Evolutionary conservation across 805 yeast species (phyloP).

Genomic region (Lachancea cidri): DNA sequence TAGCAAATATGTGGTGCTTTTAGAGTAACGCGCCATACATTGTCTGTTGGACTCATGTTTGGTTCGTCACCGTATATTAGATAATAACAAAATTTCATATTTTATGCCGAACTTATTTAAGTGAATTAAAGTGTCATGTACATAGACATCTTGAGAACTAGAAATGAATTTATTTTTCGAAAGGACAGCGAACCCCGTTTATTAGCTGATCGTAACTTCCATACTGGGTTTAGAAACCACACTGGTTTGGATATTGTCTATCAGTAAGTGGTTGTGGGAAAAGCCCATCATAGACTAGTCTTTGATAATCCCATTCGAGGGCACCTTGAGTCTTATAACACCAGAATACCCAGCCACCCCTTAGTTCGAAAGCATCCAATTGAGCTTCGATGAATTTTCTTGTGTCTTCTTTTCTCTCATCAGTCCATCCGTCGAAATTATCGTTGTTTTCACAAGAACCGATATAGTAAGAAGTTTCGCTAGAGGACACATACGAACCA

Average conservation of each 20-base stretch:
- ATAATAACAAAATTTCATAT: neutral
- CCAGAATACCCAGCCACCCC: slow-evolving; percentile 92
- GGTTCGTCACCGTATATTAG: neutral
- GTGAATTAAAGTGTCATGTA: too few species aligned
- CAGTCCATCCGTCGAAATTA: slow-evolving; percentile 53
- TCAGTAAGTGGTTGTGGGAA: slow-evolving; percentile 77
- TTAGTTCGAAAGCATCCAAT: slow-evolving; percentile 72
- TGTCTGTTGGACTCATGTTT: too few species aligned
- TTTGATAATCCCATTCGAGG: slow-evolving; percentile 80
- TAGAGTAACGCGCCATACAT: too few species aligned
- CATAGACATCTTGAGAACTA: neutral
- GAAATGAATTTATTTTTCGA: neutral
- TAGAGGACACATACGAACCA: slow-evolving; percentile 42
- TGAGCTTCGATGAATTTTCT: slow-evolving; percentile 84
- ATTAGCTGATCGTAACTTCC: too few species aligned
- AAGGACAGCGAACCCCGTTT: neutral
- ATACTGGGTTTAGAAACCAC: slow-evolving; percentile 32
- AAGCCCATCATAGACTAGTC: slow-evolving; percentile 49
- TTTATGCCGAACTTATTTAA: neutral
- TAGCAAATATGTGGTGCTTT: too few species aligned
- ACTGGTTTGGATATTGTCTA: slow-evolving; percentile 68
- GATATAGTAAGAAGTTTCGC: slow-evolving; percentile 33
- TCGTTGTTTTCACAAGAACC: slow-evolving; percentile 58
- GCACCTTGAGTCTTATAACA: slow-evolving; percentile 83
- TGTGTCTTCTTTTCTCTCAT: slow-evolving; percentile 47